phyloP scores from a whole-genome alignment of 768 basidiomycete genomes.

The Favolaschia claudopus region DNA sequence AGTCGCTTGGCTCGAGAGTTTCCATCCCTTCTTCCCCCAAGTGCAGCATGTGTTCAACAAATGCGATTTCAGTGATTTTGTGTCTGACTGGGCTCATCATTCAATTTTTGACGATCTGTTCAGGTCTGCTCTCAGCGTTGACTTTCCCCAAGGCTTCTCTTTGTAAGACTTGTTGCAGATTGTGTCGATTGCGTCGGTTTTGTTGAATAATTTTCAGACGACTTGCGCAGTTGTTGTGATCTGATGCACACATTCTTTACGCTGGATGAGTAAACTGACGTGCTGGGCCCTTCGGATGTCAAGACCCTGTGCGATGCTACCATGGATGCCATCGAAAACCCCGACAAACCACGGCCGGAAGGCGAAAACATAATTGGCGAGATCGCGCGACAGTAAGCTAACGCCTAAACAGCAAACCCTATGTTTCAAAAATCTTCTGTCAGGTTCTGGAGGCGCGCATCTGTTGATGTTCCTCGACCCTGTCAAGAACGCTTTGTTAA shows the following conservation, averaged over 20 bases:
- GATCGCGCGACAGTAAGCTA: constrained; percentile 11
- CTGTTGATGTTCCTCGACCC: not conserved
- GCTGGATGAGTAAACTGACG: constrained; percentile 34
- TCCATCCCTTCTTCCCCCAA: constrained; percentile 19
- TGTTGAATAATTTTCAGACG: constrained; percentile 13
- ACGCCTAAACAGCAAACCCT: too few relatives aligned
- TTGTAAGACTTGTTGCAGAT: too few relatives aligned
- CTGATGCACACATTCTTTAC: constrained; percentile 32
- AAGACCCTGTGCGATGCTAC: not conserved
- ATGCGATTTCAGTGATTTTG: constrained; percentile 27
- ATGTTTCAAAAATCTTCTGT: not conserved
- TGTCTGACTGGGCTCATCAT: not conserved
- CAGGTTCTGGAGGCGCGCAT: constrained; percentile 17
- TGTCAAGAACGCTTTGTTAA: constrained; percentile 10
- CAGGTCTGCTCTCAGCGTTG: not conserved
- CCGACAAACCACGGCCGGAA: constrained; percentile 3
- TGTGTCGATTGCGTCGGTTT: not conserved
- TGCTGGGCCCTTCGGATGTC: not conserved
- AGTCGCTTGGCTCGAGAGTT: constrained; percentile 23
- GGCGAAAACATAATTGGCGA: constrained; percentile 13
- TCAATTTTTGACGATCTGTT: not conserved
- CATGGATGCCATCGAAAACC: constrained; percentile 13
- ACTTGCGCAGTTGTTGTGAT: constrained; percentile 29
- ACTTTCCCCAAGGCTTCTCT: not conserved
- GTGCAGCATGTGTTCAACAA: constrained; percentile 29